Conservation (phyloP, 1,284 basidiomycete species). For the Ustilago trichophora region DNA sequence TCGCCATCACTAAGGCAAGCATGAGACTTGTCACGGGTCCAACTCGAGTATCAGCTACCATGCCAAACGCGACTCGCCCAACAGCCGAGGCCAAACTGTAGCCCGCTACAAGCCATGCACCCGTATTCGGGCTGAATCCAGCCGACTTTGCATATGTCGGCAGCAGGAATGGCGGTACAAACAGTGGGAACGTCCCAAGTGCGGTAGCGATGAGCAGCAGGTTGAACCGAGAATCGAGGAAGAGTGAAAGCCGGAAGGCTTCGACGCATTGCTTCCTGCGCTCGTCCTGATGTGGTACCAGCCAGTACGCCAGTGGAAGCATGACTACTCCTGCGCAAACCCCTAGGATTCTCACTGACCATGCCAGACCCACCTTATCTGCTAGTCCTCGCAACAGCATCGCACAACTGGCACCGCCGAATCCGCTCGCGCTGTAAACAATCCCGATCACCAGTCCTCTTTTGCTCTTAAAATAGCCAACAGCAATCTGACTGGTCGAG, state of each 20-base stretch:
- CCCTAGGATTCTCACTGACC: constrained; percentile 55
- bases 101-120: constrained; percentile 58
- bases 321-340: constrained; percentile 12
- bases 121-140: constrained; percentile 48
- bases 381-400: constrained; percentile 53
- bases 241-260: constrained; percentile 48
- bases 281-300: constrained; percentile 29
- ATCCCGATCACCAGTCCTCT: constrained; percentile 65
- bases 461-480: constrained; percentile 61
- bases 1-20: constrained; percentile 36
- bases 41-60: constrained; percentile 43
- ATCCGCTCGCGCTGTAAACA: constrained; percentile 63
- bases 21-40: constrained; percentile 46
- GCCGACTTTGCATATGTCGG: constrained; percentile 65
- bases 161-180: constrained; percentile 67
- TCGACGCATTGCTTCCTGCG: constrained; percentile 12
- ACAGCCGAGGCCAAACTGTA: constrained; percentile 49
- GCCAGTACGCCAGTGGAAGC: constrained; percentile 33
- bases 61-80: constrained; percentile 44
- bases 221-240: constrained; percentile 60
- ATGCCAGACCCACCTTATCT: constrained; percentile 48
- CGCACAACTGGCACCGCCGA: constrained; percentile 64
- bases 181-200: constrained; percentile 64
- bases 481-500: constrained; percentile 43
- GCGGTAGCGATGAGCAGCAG: constrained; percentile 61